These are phyloP conservation scores for Ascoidea asiatica DNA, from an alignment of 805 yeast genomes.

Conservation along the genomic window DNA sequence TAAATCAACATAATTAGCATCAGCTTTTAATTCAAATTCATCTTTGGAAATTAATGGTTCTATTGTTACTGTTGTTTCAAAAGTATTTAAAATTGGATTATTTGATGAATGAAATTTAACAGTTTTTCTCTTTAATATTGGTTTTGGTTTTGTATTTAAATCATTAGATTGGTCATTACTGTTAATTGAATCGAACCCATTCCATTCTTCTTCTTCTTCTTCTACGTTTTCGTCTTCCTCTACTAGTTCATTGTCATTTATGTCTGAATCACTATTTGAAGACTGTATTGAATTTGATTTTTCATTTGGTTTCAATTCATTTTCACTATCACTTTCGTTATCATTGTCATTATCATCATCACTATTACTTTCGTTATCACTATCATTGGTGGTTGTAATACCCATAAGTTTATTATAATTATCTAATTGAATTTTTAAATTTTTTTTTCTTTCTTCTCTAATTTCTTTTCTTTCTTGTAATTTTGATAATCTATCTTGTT, in stretches of 20 bases:
- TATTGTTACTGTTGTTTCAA: conserved; percentile 23
- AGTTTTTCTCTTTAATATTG: conserved; percentile 8
- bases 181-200: conserved; percentile 19
- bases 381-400: neutral
- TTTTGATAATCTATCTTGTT: conserved; percentile 58
- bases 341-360: conserved; percentile 18
- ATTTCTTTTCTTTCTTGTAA: conserved; percentile 60
- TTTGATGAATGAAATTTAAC: conserved; percentile 7
- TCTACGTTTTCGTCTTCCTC: conserved; percentile 10
- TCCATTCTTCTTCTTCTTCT: conserved; percentile 22
- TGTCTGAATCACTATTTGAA: neutral
- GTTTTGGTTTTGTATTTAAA: neutral
- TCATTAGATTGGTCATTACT: conserved; percentile 5
- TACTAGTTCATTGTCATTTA: conserved; percentile 1
- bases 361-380: neutral
- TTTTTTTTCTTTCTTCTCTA: conserved; percentile 58
- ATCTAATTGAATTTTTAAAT: conserved; percentile 48
- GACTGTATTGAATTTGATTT: neutral
- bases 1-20: conserved; percentile 59
- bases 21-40: conserved; percentile 47
- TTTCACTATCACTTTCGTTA: conserved; percentile 18
- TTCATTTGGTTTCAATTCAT: conserved; percentile 17
- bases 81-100: conserved; percentile 16
- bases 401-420: conserved; percentile 16
- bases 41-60: conserved; percentile 34